Conservation (phyloP, 2,329 filamentous ascomycete species). For the Aspergillus cejpii region DNA sequence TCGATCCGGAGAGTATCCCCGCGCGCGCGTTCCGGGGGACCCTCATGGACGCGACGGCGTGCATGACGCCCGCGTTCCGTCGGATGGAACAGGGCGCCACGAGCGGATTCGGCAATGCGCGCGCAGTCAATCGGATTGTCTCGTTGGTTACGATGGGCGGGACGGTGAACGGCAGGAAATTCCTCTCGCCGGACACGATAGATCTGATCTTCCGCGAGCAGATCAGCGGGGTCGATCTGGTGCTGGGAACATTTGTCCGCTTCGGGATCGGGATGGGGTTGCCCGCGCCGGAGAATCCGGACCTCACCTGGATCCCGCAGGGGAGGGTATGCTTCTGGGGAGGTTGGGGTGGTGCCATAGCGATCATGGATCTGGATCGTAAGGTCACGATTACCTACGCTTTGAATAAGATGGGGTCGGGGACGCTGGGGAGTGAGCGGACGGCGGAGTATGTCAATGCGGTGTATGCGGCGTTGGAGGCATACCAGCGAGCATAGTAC, state of each 20-base stretch:
- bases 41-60: slow-evolving; percentile 14
- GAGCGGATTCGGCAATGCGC: slow-evolving; percentile 46
- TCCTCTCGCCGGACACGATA: slow-evolving; percentile 40
- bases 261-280: slow-evolving; percentile 43
- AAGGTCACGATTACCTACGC: slow-evolving; percentile 41
- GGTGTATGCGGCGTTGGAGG: slow-evolving; percentile 24
- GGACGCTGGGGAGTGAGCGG: slow-evolving; percentile 25
- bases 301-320: slow-evolving; percentile 21
- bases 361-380: slow-evolving; percentile 41
- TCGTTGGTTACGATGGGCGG: slow-evolving; percentile 35
- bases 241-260: slow-evolving; percentile 29
- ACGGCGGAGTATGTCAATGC: slow-evolving; percentile 27
- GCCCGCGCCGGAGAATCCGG: slow-evolving; percentile 22
- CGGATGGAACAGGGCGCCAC: slow-evolving; percentile 38
- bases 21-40: slow-evolving; percentile 29
- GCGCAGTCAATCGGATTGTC: slow-evolving; percentile 39
- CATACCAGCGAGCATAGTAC: too few relatives aligned
- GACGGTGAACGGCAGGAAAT: slow-evolving; percentile 26
- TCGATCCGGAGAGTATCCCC: slow-evolving; percentile 24
- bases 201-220: slow-evolving; percentile 45
- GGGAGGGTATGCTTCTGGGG: slow-evolving; percentile 40
- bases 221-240: slow-evolving; percentile 37
- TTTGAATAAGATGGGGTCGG: slow-evolving; percentile 43
- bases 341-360: slow-evolving; percentile 43
- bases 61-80: slow-evolving; percentile 32